Base-by-base conservation (phyloP, 2,329 filamentous ascomycete species). In the Fusarium napiforme region DNA sequence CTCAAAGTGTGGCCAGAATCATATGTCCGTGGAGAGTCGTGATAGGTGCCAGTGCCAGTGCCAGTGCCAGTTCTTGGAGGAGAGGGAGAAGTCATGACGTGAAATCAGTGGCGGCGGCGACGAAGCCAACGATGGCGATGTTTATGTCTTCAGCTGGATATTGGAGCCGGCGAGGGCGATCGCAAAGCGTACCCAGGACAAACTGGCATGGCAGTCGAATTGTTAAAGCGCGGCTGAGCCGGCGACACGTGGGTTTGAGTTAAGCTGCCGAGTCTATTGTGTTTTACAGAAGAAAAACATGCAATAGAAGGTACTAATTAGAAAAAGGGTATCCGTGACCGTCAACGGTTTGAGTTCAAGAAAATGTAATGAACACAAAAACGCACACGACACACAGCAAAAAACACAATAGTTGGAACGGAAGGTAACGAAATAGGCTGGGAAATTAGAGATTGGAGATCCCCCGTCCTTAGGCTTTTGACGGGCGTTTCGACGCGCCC, bases 71-170 rank as follows among this genome's bases (percentile, higher is more conserved):
- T 76, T 56, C 72, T 67, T 34, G 77, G 76, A 58, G 77, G 77
- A 61, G 77, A 78, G 53, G 77, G 69, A 67, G 76, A 75, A 62
- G 75, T 72, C 77, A 78, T 78, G 76, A 68, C 76, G 75, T 69
- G 50, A 45, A 21, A 42, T 28, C 64, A 58, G 56, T 46, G 52
- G 66, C 59, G 42, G 34, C 39, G 32, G 30, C 62, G 57, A 45
- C 39, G 50, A 60, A n/a, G 47, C 59, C 43, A 40, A 63, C 47
- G 66, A 69, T 57, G 62, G 50, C 60, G 60, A 40, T 36, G 58
- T 62, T 47, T 60, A 58, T 50, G 43, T 60, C 46, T 73, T 73
- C 71, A 71, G 58, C 71, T 50, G 58, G 71, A 63, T 73, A 61
- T 76, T 68, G 65, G 64, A 67, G 67, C 69, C 67, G 69, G 69